Evolutionary conservation across 176 grass and related monocot genomes (phyloP), one percentile per base, ranked within the genome.

Genomic region (Carex myosuroides): DNA sequence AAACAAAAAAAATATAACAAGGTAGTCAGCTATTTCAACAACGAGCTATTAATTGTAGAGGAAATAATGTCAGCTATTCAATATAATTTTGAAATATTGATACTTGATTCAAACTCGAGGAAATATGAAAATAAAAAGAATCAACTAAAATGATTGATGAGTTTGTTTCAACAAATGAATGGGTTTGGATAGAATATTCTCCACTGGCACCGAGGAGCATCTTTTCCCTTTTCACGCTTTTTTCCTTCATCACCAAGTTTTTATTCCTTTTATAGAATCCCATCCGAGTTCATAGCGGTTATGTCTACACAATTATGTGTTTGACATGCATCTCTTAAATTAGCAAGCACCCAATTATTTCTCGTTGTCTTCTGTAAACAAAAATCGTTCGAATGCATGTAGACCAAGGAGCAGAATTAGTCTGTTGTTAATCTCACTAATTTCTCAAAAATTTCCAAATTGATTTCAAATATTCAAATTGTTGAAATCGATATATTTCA

Each of bases 171-270:
- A 60, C 42, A 8, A 44, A 80, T 80, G 26, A 44, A 80, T 80
- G 26, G 24, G 76, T 35, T 53, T 33, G 52, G 44, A 60, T 60
- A 60, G 76, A 60, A 80, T 60, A 80, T 80, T 80, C 54, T 80
- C 76, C 54, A 80, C 54, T 60, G 24, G 37, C 76, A 79, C 4
- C 26, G 2, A 33, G 76, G 2, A 33, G 76, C 76, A 80, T 80
- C 76, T 59, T 79, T 79, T 80, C 44, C 26, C 21, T 80, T 41
- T 80, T 41, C 6, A 17, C 29, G 3, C 9, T 18, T 39, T 80
- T 59, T 79, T 80, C 13, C 1, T 41, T 20, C 14, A 35, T 59
- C 8, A 14, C 9, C 26, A 9, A 80, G 24, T 5, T 80, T 80
- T 80, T 80, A 79, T 79, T 35, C 46, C 17, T 3, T 76, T 50